phyloP scores from a whole-genome alignment of 2,329 filamentous ascomycete species.

The Trichoderma aggressivum region DNA sequence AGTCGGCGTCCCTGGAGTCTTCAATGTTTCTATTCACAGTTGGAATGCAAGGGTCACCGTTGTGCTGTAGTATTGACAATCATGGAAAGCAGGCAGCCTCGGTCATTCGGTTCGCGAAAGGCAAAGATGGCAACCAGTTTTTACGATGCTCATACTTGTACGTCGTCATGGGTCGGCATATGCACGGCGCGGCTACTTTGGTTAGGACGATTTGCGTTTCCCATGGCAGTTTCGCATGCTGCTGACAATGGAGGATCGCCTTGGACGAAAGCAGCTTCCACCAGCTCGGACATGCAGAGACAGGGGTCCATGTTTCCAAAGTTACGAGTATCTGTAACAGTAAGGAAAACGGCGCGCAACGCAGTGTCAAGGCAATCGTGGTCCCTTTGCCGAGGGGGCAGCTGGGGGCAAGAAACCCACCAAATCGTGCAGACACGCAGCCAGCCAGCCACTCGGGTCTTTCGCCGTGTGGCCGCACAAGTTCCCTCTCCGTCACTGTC shows the following conservation, averaged over 20 bases:
- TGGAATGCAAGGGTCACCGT: neutral
- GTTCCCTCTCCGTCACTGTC: neutral
- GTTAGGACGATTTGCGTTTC: neutral
- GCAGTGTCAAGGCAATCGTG: neutral
- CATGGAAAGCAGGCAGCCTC: neutral
- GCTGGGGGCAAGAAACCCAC: neutral
- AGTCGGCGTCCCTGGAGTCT: neutral
- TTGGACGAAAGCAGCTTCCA: neutral
- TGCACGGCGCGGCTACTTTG: neutral
- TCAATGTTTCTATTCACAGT: neutral
- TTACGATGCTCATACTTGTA: neutral
- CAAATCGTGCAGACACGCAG: neutral
- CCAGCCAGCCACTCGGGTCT: slow-evolving; percentile 1
- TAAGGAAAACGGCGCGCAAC: neutral
- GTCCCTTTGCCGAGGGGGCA: neutral
- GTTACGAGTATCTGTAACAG: neutral
- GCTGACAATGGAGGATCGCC: neutral
- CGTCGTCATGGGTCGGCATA: neutral
- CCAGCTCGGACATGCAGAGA: neutral
- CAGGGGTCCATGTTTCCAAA: neutral
- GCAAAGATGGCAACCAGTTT: neutral
- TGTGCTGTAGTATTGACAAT: neutral
- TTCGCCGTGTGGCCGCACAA: neutral
- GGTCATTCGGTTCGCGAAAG: neutral
- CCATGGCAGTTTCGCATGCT: neutral